Conservation (phyloP, 345 rosid genomes). For the Garcia nutans region DNA sequence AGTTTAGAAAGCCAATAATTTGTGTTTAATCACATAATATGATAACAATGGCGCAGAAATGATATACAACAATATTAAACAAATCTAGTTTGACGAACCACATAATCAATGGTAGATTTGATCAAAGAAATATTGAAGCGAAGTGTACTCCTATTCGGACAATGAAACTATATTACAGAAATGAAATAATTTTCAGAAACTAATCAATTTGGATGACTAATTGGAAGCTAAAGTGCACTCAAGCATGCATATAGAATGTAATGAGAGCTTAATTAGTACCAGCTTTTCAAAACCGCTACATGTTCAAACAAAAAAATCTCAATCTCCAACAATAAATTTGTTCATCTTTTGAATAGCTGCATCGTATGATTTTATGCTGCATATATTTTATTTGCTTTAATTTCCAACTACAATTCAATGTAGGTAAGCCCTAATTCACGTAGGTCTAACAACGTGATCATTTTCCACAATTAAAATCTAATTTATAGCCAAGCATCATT, state of each 20-base stretch:
- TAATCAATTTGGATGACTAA: background rate
- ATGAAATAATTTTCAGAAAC: background rate
- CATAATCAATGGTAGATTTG: background rate
- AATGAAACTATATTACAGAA: background rate
- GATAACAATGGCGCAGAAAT: background rate
- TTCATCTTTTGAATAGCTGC: background rate
- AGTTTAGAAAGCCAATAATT: background rate
- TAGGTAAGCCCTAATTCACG: background rate
- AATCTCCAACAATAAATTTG: conserved; percentile 1
- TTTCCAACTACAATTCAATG: background rate
- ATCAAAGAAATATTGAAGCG: background rate
- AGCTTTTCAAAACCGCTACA: background rate
- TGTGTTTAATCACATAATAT: background rate
- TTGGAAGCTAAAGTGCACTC: background rate
- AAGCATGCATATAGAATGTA: background rate
- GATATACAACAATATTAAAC: too few relatives aligned
- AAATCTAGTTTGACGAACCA: background rate
- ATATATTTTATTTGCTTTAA: too few relatives aligned
- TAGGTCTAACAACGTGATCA: background rate
- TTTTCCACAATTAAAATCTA: background rate
- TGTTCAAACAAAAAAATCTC: background rate
- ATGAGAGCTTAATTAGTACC: background rate
- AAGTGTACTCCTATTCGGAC: background rate
- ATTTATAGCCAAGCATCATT: background rate
- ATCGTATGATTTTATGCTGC: background rate